Evolutionary conservation across 1,284 basidiomycete species (phyloP), one percentile per base, ranked within the genome.

Genomic region (Ceratorhiza oryzae-sativae): DNA sequence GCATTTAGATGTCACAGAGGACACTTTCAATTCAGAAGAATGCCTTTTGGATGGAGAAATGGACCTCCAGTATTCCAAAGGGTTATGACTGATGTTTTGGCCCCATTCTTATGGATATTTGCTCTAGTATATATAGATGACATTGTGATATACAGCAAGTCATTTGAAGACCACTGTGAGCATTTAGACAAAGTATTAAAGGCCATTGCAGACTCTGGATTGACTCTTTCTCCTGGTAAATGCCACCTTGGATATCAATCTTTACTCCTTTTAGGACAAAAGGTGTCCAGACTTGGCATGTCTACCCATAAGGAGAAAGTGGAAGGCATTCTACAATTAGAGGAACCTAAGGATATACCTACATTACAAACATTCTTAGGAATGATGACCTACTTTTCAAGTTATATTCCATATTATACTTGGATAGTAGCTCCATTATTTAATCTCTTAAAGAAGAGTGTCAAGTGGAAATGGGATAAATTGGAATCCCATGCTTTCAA

Each of bases 41-140:
- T 85, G 80, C 83, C 82, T 0, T 84, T 85, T 72, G 83, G 83
- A 2, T 76, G 80, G 0, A 74, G 79, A 0, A 83, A 83, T 71
- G 81, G 82, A 0, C 83, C 83, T 0, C 73, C 78, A 4, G 77
- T 82, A 0, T 84, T 83, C 72, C 83, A 84, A 71, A 62, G 80
- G 1, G 73, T 82, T 0, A 84, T 84, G 81, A 79, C 83, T 60
- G 73, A 74, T 0, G 75, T 83, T 0, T 76, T 84, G 0, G 77
- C 81, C 0, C 80, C 79, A 0, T 83, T 76, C 73, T 75, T 83
- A 0, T 83, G 82, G 81, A 67, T 82, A 0, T 82, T 83, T 72
- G 74, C 79, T 45, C 84, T 83, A 0, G 82, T 83, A 78, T 89
- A 89, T 10, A 86, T 83, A 73, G 76, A 79, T 73, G 80, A 84